Evolutionary conservation across 2,329 filamentous ascomycete species (phyloP).

Genomic region (Xylaria sp.): DNA sequence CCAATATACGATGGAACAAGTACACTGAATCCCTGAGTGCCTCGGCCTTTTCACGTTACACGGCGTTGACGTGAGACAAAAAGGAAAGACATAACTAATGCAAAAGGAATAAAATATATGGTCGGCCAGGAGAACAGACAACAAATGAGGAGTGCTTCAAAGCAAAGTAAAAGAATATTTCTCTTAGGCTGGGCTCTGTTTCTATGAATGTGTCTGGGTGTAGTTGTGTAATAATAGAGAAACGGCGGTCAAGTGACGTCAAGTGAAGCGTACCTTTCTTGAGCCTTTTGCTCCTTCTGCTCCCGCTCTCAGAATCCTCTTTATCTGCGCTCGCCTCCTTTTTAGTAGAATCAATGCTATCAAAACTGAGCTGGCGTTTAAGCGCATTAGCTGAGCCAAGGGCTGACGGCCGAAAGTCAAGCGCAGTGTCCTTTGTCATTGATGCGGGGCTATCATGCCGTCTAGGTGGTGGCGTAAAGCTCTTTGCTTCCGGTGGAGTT

Average conservation of each 20-base stretch:
- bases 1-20: background rate
- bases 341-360: constrained; percentile 61
- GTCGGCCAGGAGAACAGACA: too few species aligned
- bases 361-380: constrained; percentile 80
- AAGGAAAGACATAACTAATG: background rate
- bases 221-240: background rate
- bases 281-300: constrained; percentile 88
- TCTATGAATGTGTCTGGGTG: background rate
- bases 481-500: constrained; percentile 61
- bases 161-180: background rate
- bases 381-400: constrained; percentile 69
- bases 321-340: constrained; percentile 61
- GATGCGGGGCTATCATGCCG: constrained; percentile 70
- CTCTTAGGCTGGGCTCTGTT: background rate
- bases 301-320: constrained; percentile 72
- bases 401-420: constrained; percentile 69
- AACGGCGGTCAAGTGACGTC: background rate
- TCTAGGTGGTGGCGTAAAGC: constrained; percentile 69
- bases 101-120: too few species aligned
- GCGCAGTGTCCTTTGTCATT: constrained; percentile 69
- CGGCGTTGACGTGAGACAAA: background rate
- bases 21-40: background rate
- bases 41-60: background rate
- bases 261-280: constrained; percentile 76
- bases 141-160: background rate